Base-by-base conservation (phyloP, 1,284 basidiomycete genomes). In the Sphagnurus paluster region DNA sequence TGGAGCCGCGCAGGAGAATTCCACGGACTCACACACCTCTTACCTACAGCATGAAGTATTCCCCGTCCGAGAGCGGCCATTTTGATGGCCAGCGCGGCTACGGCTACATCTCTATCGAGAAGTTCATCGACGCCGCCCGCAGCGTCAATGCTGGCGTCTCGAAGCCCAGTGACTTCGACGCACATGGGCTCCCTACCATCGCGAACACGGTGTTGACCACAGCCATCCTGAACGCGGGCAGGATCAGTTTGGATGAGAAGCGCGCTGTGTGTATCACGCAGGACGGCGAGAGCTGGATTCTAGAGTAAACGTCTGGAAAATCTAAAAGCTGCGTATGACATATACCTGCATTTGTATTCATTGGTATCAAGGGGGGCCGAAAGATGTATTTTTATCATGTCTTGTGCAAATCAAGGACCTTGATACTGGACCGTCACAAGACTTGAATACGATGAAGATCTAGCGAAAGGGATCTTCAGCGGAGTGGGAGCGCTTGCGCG, bases 31-130 rank as follows among this genome's bases (percentile, higher is more conserved):
- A 34, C 25, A 7, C n/a, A 20, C 23, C 10, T 30, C 14, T 38
- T 19, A 44, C 26, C 42, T 48, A 29, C 65, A 88, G 86, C 70
- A 93, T 94, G 87, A 93, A 94, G 62, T 96, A 96, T 69, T 89
- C 91, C 39, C 91, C 92, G 1, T 92, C 90, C 47, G 89, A 90
- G 67, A 87, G 82, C 48, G 93, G 93, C 10, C 89, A 90, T 70
- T 96, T 96, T 62, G 92, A 95, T 59, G 92, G 92, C 28, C 93
- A 95, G 68, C 82, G 86, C 48, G 93, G 93, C 4, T 97, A 96
- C 66, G 93, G 87, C 58, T 80, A 96, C 65, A 74, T 94, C 56
- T 93, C 90, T 14, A 87, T 96, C 57, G 93, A 95, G 68, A 94
- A 92, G 70, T 96, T 96, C 67, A 75, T 95, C 63, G 89, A 87